A percentile compares a stretch with the other conserved stretches of the same genome.
phyloP scores from a whole-genome alignment of 768 basidiomycete genomes.

The Udeniomyces megalosporus region DNA sequence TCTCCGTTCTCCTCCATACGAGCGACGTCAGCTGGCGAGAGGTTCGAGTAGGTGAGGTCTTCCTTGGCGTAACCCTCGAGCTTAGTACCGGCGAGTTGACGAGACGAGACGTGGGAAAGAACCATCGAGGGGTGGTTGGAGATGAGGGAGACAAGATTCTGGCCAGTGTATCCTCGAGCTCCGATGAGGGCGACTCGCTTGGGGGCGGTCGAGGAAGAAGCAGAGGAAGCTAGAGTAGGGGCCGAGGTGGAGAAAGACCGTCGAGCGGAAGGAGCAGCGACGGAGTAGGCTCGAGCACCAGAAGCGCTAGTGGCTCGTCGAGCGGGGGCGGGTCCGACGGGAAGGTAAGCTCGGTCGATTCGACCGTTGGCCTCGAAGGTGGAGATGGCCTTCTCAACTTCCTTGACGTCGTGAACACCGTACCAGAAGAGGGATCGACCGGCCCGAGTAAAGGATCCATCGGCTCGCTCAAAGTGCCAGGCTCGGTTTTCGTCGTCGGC shows the following conservation, averaged over 20 bases:
- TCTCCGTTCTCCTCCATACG: slow-evolving; percentile 73
- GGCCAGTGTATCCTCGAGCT: slow-evolving; percentile 89
- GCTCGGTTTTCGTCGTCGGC: slow-evolving; percentile 90
- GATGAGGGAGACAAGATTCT: slow-evolving; percentile 72
- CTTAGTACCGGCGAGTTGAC: slow-evolving; percentile 70
- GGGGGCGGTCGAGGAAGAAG: slow-evolving; percentile 45
- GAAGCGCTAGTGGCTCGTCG: slow-evolving; percentile 44
- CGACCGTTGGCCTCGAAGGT: slow-evolving; percentile 46
- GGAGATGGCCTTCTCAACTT: slow-evolving; percentile 74
- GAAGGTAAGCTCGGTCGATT: slow-evolving; percentile 76
- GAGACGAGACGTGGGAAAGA: slow-evolving; percentile 89
- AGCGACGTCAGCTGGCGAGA: slow-evolving; percentile 62
- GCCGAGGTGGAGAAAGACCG: slow-evolving; percentile 1
- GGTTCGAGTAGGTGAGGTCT: slow-evolving; percentile 57
- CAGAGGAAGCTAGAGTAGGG: slow-evolving; percentile 16
- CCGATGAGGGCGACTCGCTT: slow-evolving; percentile 91
- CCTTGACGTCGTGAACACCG: slow-evolving; percentile 73
- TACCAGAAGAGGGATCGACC: slow-evolving; percentile 97
- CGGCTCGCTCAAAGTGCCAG: slow-evolving; percentile 98
- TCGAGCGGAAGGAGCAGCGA: slow-evolving; percentile 18
- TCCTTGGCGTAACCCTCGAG: slow-evolving; percentile 69
- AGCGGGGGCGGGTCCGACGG: slow-evolving; percentile 38
- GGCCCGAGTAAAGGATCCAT: slow-evolving; percentile 89
- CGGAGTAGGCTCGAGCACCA: slow-evolving; percentile 31
- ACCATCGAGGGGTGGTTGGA: slow-evolving; percentile 73